Evolutionary conservation across 495 filamentous ascomycete species (phyloP), one percentile per base, ranked within the genome.

Genomic region (Aspergillus hancockii): DNA sequence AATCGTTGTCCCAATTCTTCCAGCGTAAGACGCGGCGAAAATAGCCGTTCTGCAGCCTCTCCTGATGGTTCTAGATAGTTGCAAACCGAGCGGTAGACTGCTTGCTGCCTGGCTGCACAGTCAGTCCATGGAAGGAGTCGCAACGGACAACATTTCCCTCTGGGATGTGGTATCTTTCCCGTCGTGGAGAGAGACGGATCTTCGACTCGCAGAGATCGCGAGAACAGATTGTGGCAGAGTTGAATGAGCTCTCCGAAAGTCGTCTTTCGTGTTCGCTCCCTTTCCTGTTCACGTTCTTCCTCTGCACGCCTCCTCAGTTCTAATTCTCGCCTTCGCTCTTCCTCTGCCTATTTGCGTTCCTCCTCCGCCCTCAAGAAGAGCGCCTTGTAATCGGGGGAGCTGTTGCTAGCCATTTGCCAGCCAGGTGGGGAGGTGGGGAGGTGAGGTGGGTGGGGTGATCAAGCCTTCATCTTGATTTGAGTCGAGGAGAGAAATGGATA

Each of bases 241-340:
- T 50, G 59, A 38, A 78, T 60, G 61, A 75, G 67, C 54, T 75
- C 76, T 57, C 31, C 55, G 53, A 76, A 73, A 53, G 73, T 69
- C 38, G 74, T 76, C 19, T 53, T 55, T 49, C 50, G 68, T 21
- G 32, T 61, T 4, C 31, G 59, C 40, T 63, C 57, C 9, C 55
- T 49, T 13, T 49, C 58, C 16, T 60, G 46, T 8, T 63, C 54
- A 16, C 51, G 34, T 53, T 57, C 30, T 14, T 55, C 47, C 18
- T 61, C 54, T 30, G 31, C 55, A 36, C 13, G 32, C 13, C 32
- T 13, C 32, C 32, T 36, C 32, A 36, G 13, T 13, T 7, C 32
- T 13, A 7, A 7, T 36, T 36, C 32, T 6, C 32, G 32, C 32
- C 32, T 36, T 36, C 32, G 32, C 32, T 28, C 7, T 28, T 28